Evolutionary conservation across 2,329 filamentous ascomycete genomes (phyloP).

Genomic region (Fusarium mangiferae): DNA sequence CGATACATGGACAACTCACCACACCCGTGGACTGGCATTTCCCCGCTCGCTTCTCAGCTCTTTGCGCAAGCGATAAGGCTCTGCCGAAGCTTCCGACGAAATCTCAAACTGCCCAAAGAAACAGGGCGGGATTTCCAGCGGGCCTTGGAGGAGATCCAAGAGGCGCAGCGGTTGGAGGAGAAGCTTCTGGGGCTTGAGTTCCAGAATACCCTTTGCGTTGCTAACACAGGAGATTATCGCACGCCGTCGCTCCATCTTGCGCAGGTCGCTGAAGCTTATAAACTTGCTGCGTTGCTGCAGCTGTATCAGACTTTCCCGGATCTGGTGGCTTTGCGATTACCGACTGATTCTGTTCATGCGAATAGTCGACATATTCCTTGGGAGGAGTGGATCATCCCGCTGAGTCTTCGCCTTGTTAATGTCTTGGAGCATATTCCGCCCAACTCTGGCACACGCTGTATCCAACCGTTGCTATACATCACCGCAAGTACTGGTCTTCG

Average conservation of each 20-base stretch:
- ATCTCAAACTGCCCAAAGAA: slow-evolving; percentile 35
- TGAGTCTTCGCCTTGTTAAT: slow-evolving; percentile 47
- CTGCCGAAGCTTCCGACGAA: slow-evolving; percentile 49
- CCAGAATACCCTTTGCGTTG: slow-evolving; percentile 4
- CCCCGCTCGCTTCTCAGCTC: slow-evolving; percentile 47
- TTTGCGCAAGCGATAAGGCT: slow-evolving; percentile 51
- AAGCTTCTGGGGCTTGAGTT: slow-evolving; percentile 48
- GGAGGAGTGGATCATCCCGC: slow-evolving; percentile 51
- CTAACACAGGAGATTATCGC: slow-evolving; percentile 47
- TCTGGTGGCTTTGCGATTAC: slow-evolving; percentile 47
- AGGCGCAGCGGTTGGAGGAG: slow-evolving; percentile 50
- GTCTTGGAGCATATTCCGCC: slow-evolving; percentile 50
- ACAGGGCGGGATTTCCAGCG: slow-evolving; percentile 45
- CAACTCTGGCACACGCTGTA: slow-evolving; percentile 49
- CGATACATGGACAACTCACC: slow-evolving; percentile 34
- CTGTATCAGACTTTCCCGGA: slow-evolving; percentile 55
- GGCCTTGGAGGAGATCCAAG: slow-evolving; percentile 32
- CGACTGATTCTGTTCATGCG: slow-evolving; percentile 33
- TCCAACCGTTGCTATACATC: slow-evolving; percentile 52
- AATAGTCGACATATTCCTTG: slow-evolving; percentile 44
- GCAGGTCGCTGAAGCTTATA: slow-evolving; percentile 53
- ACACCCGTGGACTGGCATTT: slow-evolving; percentile 55
- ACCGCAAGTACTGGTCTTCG: slow-evolving; percentile 51
- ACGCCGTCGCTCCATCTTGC: slow-evolving; percentile 48
- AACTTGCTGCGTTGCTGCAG: slow-evolving; percentile 51